Conservation (phyloP, 2,329 filamentous ascomycete genomes). For the Drechslera avenae region DNA sequence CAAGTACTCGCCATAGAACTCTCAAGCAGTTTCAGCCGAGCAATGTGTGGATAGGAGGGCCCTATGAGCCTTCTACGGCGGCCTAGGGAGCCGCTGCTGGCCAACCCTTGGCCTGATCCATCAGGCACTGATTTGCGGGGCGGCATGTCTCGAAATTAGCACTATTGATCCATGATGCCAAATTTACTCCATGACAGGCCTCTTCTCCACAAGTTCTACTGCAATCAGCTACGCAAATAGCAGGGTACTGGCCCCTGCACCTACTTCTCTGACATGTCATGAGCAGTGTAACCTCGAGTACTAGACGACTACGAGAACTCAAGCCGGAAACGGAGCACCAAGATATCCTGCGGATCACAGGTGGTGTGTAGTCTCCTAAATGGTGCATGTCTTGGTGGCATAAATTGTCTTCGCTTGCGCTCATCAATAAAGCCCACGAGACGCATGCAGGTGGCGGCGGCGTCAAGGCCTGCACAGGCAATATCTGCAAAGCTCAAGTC, state of each 20-base stretch:
- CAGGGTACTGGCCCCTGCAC: neutral
- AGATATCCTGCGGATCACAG: constrained; percentile 3
- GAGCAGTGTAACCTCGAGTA: neutral
- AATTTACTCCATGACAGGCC: too few species aligned
- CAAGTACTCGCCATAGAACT: neutral
- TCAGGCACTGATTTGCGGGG: too few species aligned
- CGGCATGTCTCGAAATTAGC: too few species aligned
- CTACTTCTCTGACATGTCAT: neutral
- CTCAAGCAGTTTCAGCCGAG: neutral
- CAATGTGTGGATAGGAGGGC: neutral
- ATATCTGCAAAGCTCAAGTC: constrained; percentile 27
- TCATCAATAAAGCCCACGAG: constrained; percentile 12
- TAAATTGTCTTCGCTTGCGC: constrained; percentile 8
- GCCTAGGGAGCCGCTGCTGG: neutral
- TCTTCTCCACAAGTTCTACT: too few species aligned
- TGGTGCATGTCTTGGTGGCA: constrained; percentile 7
- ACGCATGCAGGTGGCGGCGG: constrained; percentile 8
- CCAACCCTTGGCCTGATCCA: too few species aligned
- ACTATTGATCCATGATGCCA: too few species aligned
- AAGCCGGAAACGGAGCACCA: constrained; percentile 1
- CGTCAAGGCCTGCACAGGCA: constrained; percentile 24
- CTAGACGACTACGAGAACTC: neutral
- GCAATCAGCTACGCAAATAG: neutral
- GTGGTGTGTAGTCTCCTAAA: constrained; percentile 3
- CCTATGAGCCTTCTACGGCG: neutral